These are phyloP conservation scores for Camillea tinctor DNA, from an alignment of 2,329 filamentous ascomycete genomes.

Conservation along the genomic window DNA sequence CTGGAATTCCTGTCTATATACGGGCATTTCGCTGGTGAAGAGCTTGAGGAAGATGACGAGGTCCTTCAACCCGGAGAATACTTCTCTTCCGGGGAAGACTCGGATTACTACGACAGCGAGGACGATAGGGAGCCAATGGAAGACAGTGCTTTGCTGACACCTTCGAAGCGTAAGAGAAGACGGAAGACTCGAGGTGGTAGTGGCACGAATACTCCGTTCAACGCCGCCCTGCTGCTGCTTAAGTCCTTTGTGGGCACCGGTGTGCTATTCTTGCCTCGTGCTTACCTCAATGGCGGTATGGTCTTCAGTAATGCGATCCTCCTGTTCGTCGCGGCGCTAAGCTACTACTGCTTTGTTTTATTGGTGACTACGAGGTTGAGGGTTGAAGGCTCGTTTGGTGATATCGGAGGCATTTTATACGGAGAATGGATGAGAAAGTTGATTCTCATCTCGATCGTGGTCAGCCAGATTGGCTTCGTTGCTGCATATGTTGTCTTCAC, in stretches of 20 bases:
- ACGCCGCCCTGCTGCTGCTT: conserved; percentile 79
- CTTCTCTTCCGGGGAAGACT: conserved; percentile 75
- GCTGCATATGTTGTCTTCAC: conserved; percentile 97
- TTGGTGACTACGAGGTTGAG: conserved; percentile 82
- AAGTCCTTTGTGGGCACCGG: conserved; percentile 98
- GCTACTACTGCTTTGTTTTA: conserved; percentile 97
- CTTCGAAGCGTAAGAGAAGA: conserved; percentile 70
- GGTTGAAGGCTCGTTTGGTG: conserved; percentile 93
- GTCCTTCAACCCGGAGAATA: conserved; percentile 84
- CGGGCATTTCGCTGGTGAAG: conserved; percentile 95
- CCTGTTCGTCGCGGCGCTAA: conserved; percentile 79
- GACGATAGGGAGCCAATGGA: conserved; percentile 81
- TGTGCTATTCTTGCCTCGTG: conserved; percentile 87
- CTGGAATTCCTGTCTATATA: conserved; percentile 94
- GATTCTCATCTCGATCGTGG: conserved; percentile 88
- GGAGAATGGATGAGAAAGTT: conserved; percentile 85
- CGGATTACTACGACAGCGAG: conserved; percentile 55
- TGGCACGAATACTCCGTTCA: conserved; percentile 75
- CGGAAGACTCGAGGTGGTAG: conserved; percentile 71
- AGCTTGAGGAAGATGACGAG: conserved; percentile 95
- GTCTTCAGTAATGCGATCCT: conserved; percentile 91
- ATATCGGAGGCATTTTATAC: conserved; percentile 90
- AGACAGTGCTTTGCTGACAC: conserved; percentile 77
- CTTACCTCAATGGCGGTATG: conserved; percentile 96
- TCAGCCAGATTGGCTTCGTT: conserved; percentile 94